Evolutionary conservation across 1,284 basidiomycete species (phyloP).

Genomic region (Microbotryum silenes-acaulis): DNA sequence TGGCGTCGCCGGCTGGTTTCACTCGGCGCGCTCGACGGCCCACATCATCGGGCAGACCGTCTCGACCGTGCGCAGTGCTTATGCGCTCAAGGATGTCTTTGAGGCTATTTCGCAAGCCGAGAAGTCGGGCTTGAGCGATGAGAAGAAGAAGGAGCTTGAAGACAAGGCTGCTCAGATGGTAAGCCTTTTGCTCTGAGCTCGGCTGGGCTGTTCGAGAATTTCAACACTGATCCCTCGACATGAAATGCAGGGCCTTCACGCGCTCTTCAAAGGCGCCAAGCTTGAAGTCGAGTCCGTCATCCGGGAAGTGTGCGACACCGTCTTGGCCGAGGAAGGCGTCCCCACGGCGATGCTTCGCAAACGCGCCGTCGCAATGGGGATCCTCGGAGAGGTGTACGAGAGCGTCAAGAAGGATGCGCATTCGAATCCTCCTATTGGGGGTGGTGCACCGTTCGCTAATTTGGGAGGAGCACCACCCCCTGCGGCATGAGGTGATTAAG

Average conservation of each 20-base stretch:
- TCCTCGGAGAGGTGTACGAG: constrained; percentile 69
- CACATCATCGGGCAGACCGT: constrained; percentile 58
- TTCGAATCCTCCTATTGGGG: constrained; percentile 3
- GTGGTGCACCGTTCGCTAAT: too few relatives aligned
- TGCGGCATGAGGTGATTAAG: too few relatives aligned
- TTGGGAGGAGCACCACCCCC: too few relatives aligned
- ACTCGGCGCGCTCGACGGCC: constrained; percentile 88
- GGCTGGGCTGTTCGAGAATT: background rate
- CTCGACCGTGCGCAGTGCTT: constrained; percentile 71
- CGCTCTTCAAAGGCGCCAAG: constrained; percentile 91
- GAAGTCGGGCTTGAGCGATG: constrained; percentile 73
- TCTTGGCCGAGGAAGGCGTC: constrained; percentile 51
- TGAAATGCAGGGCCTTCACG: constrained; percentile 54
- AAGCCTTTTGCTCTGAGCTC: constrained; percentile 8
- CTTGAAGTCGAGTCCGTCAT: constrained; percentile 90
- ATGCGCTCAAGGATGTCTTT: constrained; percentile 90
- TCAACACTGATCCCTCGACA: background rate
- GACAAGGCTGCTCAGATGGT: constrained; percentile 93
- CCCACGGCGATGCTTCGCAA: constrained; percentile 56
- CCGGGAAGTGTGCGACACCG: constrained; percentile 82
- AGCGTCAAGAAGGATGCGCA: constrained; percentile 59
- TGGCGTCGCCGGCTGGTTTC: constrained; percentile 83
- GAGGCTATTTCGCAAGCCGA: constrained; percentile 91
- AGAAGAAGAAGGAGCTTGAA: constrained; percentile 82
- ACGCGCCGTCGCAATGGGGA: constrained; percentile 71